Evolutionary conservation across 345 rosid species (phyloP).

Genomic region (Tarenaya hassleriana): DNA sequence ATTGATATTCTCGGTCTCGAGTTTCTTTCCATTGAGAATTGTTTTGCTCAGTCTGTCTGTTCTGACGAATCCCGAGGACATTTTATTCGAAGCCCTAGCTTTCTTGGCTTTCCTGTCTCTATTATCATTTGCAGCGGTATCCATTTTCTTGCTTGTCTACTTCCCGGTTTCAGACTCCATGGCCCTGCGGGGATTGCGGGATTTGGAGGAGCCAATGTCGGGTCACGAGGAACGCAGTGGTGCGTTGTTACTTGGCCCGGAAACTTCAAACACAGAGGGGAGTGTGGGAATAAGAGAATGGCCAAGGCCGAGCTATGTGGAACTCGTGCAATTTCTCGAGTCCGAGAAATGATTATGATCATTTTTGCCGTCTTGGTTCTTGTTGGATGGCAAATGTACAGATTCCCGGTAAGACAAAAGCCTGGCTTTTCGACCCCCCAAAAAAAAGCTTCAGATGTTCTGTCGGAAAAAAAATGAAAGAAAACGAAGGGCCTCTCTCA

Average conservation of each 20-base stretch:
- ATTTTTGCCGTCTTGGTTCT: conserved; percentile 16
- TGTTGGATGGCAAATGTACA: conserved; percentile 22
- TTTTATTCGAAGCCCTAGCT: conserved; percentile 72
- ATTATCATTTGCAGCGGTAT: conserved; percentile 61
- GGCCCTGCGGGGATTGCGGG: conserved; percentile 58
- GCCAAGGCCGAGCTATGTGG: conserved; percentile 32
- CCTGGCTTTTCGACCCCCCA: background rate
- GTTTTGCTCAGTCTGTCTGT: conserved; percentile 78
- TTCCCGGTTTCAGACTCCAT: conserved; percentile 85
- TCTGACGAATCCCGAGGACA: conserved; percentile 55
- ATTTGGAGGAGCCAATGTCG: conserved; percentile 41
- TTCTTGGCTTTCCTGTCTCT: conserved; percentile 79
- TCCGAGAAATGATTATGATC: conserved; percentile 22
- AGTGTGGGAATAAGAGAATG: conserved; percentile 22
- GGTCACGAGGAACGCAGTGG: conserved; percentile 28
- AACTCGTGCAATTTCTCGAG: conserved; percentile 31
- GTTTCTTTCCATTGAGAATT: conserved; percentile 83
- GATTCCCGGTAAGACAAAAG: conserved; percentile 26
- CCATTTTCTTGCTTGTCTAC: conserved; percentile 80
- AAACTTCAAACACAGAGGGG: conserved; percentile 19
- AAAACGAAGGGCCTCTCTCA: conserved; percentile 10
- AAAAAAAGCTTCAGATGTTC: conserved; percentile 1
- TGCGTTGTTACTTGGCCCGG: conserved; percentile 24
- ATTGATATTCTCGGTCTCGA: conserved; percentile 69
- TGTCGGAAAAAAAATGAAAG: conserved; percentile 12